Evolutionary conservation across 2,329 filamentous ascomycete species (phyloP).

Genomic region (Diplodia seriata): DNA sequence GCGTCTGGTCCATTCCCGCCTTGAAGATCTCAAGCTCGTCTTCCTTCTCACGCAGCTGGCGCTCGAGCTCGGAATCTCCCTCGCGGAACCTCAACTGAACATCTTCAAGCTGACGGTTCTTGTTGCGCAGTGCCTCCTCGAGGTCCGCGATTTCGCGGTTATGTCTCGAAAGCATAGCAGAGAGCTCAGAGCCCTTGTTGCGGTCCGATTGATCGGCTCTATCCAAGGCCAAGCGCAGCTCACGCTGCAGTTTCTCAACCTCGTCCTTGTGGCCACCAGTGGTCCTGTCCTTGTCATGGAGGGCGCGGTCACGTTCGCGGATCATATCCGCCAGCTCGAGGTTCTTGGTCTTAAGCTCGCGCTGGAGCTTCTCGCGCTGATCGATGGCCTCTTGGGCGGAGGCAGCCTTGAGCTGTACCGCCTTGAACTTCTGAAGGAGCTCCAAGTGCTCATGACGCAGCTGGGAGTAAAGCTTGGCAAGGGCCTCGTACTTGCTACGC

Average conservation of each 20-base stretch:
- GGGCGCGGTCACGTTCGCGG: conserved; percentile 87
- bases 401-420: conserved; percentile 92
- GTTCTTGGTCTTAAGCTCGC: conserved; percentile 99
- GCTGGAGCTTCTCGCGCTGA: conserved; percentile 89
- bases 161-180: conserved; percentile 91
- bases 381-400: conserved; percentile 98
- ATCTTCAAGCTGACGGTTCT: conserved; percentile 86
- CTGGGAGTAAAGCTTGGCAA: conserved; percentile 97
- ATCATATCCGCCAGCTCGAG: conserved; percentile 99
- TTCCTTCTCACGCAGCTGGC: conserved; percentile 88
- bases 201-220: conserved; percentile 90
- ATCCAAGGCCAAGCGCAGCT: conserved; percentile 89
- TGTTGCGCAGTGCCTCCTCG: conserved; percentile 86
- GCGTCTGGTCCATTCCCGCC: conserved; percentile 93
- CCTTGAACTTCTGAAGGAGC: conserved; percentile 93
- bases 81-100: conserved; percentile 78
- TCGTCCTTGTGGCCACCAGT: conserved; percentile 89
- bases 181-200: conserved; percentile 93
- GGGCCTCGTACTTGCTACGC: conserved; percentile 94
- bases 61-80: conserved; percentile 84
- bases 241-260: conserved; percentile 90
- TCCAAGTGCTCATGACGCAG: conserved; percentile 94
- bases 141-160: conserved; percentile 97
- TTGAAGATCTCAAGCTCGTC: conserved; percentile 98
- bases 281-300: conserved; percentile 91